Conservation (phyloP, 345 rosid species). For the Brassica juncea region DNA sequence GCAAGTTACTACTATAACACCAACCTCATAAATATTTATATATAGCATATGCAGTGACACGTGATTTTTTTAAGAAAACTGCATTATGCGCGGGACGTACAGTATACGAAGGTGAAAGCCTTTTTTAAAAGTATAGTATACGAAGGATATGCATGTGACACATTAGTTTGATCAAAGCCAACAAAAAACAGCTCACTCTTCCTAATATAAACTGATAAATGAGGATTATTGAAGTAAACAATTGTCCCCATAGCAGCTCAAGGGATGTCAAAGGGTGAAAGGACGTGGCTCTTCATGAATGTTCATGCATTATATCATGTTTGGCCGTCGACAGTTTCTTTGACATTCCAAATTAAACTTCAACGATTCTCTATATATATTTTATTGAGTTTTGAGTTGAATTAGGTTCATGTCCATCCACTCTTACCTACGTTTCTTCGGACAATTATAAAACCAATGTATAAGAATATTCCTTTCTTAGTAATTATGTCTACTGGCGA, state of each 20-base stretch:
- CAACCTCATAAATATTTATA: background rate
- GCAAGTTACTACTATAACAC: slow-evolving; percentile 3
- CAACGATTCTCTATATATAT: slow-evolving; percentile 24
- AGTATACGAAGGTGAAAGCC: slow-evolving; percentile 17
- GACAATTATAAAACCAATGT: slow-evolving; percentile 14
- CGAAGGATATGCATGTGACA: slow-evolving; percentile 38
- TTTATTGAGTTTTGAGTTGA: background rate
- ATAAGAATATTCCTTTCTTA: slow-evolving; percentile 17
- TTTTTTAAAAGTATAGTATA: slow-evolving; percentile 15
- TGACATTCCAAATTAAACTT: slow-evolving; percentile 26
- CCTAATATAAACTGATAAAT: slow-evolving; percentile 6
- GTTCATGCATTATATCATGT: slow-evolving; percentile 36
- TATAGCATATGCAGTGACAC: slow-evolving; percentile 18
- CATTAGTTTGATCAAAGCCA: slow-evolving; percentile 13
- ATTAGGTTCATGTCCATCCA: slow-evolving; percentile 37
- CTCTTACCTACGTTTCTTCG: background rate
- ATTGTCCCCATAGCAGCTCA: slow-evolving; percentile 34
- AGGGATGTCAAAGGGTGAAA: slow-evolving; percentile 26
- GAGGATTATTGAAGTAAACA: slow-evolving; percentile 25
- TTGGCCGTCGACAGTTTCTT: slow-evolving; percentile 11
- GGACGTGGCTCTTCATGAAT: slow-evolving; percentile 33
- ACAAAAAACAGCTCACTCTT: background rate
- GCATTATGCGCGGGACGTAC: slow-evolving; percentile 32
- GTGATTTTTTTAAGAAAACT: slow-evolving; percentile 8
- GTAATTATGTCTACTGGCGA: slow-evolving; percentile 12